Percentiles rank a stretch among this genome's conserved stretches.
phyloP scores from a whole-genome alignment of 2,329 filamentous ascomycete species.

The Phoma herbarum region DNA sequence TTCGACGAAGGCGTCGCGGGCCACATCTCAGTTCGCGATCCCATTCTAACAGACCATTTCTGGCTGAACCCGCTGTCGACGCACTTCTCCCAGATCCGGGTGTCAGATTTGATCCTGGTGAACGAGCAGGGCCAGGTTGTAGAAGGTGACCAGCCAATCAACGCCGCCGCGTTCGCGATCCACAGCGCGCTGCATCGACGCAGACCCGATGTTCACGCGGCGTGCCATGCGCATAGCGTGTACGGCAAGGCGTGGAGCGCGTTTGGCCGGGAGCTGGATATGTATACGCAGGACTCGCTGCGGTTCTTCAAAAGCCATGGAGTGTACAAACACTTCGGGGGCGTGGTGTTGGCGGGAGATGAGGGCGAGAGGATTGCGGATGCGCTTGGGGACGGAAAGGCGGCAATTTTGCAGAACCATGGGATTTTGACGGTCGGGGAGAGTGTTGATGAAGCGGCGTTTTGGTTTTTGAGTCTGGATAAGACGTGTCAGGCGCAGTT shows the following conservation, averaged over 20 bases:
- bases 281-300: conserved; percentile 59
- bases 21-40: conserved; percentile 56
- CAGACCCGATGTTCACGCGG: conserved; percentile 52
- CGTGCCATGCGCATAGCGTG: conserved; percentile 57
- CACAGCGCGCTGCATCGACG: conserved; percentile 54
- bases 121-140: conserved; percentile 55
- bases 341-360: conserved; percentile 54
- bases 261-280: conserved; percentile 57
- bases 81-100: conserved; percentile 56
- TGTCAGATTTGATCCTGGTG: conserved; percentile 56
- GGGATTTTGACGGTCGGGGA: conserved; percentile 51
- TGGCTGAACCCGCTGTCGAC: conserved; percentile 56
- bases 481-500: conserved; percentile 58
- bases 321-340: conserved; percentile 54
- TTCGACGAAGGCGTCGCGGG: conserved; percentile 56
- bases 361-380: conserved; percentile 57
- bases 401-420: conserved; percentile 52
- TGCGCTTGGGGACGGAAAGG: conserved; percentile 48
- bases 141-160: conserved; percentile 54
- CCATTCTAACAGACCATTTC: conserved; percentile 46
- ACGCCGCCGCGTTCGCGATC: conserved; percentile 59
- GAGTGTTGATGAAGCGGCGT: conserved; percentile 56
- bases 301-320: conserved; percentile 54
- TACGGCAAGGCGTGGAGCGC: conserved; percentile 59
- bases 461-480: conserved; percentile 57